These are phyloP conservation scores for Penicillium dipodomyicola DNA, from an alignment of 495 filamentous ascomycete genomes.

Conservation along the genomic window DNA sequence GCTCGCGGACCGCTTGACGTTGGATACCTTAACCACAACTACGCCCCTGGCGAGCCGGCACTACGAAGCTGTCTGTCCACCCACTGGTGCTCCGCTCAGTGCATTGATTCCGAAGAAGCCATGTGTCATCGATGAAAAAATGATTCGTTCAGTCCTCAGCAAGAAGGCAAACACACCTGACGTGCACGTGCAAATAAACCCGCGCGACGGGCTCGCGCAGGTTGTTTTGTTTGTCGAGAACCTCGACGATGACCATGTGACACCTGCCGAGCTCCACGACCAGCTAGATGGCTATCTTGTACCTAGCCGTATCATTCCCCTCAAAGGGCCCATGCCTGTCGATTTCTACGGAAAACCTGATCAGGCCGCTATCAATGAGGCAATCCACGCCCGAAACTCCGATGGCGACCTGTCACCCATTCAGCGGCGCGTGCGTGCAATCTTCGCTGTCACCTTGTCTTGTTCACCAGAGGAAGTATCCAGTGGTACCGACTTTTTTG, in stretches of 20 bases:
- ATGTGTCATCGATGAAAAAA: conserved; percentile 16
- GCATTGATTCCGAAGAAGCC: conserved; percentile 18
- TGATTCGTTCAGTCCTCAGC: conserved; percentile 7
- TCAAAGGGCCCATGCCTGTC: conserved; percentile 28
- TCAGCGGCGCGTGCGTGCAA: conserved; percentile 27
- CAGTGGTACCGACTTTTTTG: conserved; percentile 39
- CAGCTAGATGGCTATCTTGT: conserved; percentile 31
- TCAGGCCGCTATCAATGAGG: conserved; percentile 19
- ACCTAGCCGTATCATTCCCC: conserved; percentile 26
- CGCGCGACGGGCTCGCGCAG: conserved; percentile 20
- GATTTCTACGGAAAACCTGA: conserved; percentile 27
- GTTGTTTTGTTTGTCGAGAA: conserved; percentile 17
- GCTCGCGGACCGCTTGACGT: conserved; percentile 33
- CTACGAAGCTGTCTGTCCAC: conserved; percentile 37
- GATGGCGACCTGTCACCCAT: conserved; percentile 20
- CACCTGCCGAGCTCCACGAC: conserved; percentile 12
- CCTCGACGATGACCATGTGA: conserved; percentile 3
- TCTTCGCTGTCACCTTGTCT: conserved; percentile 30
- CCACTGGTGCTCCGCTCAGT: conserved; percentile 31
- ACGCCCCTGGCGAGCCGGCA: conserved; percentile 29
- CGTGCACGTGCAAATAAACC: conserved; percentile 15
- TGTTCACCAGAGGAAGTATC: conserved; percentile 24
- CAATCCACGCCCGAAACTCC: conserved; percentile 17
- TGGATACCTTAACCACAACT: conserved; percentile 30
- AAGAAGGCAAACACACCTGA: neutral